Conservation (phyloP, 345 rosid genomes). For the Pseudoturritis turrita region DNA sequence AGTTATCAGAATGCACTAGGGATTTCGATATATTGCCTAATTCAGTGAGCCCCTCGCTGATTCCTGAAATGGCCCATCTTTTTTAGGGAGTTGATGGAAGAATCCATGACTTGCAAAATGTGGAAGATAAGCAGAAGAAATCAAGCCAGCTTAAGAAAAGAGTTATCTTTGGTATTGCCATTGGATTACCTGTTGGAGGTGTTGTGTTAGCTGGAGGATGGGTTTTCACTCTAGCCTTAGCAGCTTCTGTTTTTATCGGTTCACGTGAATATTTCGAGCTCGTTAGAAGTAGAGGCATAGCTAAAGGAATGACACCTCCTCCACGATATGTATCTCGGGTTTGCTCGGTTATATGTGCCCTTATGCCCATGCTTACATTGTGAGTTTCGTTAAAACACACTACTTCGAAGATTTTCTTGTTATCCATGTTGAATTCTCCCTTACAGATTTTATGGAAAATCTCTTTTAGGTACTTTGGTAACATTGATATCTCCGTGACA, state of each 20-base stretch:
- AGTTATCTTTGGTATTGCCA: constrained; percentile 70
- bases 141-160: constrained; percentile 59
- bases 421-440: background rate
- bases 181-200: constrained; percentile 71
- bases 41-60: background rate
- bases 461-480: constrained; percentile 68
- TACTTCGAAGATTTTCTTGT: background rate
- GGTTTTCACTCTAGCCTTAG: constrained; percentile 61
- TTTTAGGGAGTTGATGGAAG: constrained; percentile 44
- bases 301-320: constrained; percentile 94
- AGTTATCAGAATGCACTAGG: background rate
- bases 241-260: constrained; percentile 67
- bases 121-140: constrained; percentile 41
- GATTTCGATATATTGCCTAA: too few species aligned
- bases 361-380: constrained; percentile 85
- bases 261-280: constrained; percentile 81
- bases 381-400: constrained; percentile 35
- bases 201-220: constrained; percentile 87
- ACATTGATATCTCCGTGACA: constrained; percentile 72
- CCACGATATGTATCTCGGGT: constrained; percentile 85
- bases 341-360: constrained; percentile 76
- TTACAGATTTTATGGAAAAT: background rate
- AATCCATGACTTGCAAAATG: constrained; percentile 26
- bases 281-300: constrained; percentile 77
- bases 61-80: constrained; percentile 30